Conservation (phyloP, 1,139 yeast genomes). For the Lizanozyma gosingica region DNA sequence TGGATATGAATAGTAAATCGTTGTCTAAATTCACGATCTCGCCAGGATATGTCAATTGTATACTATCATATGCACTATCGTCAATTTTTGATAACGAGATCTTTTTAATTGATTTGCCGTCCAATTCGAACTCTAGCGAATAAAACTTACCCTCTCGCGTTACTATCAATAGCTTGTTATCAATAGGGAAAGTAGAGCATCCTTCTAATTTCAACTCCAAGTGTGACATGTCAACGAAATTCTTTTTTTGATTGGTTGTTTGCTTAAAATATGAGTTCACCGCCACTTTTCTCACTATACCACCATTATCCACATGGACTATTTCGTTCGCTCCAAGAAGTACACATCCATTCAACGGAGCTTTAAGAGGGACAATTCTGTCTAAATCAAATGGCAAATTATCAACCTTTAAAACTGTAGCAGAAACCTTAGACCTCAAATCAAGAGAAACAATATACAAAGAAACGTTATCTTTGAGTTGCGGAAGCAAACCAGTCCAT, state of each 20-base stretch:
- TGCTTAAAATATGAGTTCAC: constrained; percentile 49
- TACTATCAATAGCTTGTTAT: constrained; percentile 45
- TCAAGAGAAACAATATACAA: constrained; percentile 58
- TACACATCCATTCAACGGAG: constrained; percentile 65
- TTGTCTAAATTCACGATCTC: constrained; percentile 26
- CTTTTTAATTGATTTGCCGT: constrained; percentile 36
- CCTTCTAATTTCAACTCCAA: constrained; percentile 53
- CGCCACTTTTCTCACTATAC: constrained; percentile 59
- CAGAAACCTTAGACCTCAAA: constrained; percentile 50
- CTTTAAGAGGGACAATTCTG: constrained; percentile 51
- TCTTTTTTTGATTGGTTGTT: constrained; percentile 41
- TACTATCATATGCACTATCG: constrained; percentile 11
- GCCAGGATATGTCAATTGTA: constrained; percentile 23
- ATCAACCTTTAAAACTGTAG: constrained; percentile 55
- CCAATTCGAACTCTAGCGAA: constrained; percentile 43
- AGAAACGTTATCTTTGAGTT: constrained; percentile 55
- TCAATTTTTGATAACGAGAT: constrained; percentile 23
- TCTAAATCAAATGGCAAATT: constrained; percentile 72
- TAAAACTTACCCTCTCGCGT: constrained; percentile 44
- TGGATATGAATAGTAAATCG: constrained; percentile 27
- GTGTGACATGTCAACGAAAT: constrained; percentile 42
- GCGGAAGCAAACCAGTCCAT: constrained; percentile 69
- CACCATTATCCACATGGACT: constrained; percentile 76
- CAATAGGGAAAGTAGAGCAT: constrained; percentile 38
- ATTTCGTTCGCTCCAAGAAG: constrained; percentile 72